These are phyloP conservation scores for Astragalus membranaceus DNA, from an alignment of 306 rosid species.

Conservation along the genomic window DNA sequence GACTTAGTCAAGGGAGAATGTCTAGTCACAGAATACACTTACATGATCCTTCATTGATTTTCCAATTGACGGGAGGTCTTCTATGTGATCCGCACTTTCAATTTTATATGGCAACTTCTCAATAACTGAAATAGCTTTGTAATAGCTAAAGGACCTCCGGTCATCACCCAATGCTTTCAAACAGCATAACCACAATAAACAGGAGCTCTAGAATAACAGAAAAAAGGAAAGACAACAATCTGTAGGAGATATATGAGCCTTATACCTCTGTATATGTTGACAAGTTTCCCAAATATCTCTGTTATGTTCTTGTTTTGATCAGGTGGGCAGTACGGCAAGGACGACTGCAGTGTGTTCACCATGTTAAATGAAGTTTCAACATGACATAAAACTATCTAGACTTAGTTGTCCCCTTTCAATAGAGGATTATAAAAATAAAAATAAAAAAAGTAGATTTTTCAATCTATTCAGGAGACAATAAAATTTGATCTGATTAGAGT, in stretches of 20 bases:
- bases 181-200: conserved; percentile 22
- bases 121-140: conserved; percentile 78
- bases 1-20: not conserved
- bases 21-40: conserved; percentile 20
- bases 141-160: conserved; percentile 87
- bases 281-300: conserved; percentile 78
- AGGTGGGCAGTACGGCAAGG: conserved; percentile 67
- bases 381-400: conserved; percentile 6
- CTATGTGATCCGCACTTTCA: conserved; percentile 66
- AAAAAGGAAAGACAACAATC: not conserved
- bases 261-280: conserved; percentile 80
- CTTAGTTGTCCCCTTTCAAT: too few relatives aligned
- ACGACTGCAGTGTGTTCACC: conserved; percentile 33
- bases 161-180: conserved; percentile 86
- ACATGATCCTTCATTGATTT: conserved; percentile 93
- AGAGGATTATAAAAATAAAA: too few relatives aligned
- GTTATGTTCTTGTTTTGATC: conserved; percentile 73
- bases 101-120: conserved; percentile 80
- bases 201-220: conserved; percentile 13
- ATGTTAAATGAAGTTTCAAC: conserved; percentile 15
- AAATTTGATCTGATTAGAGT: too few relatives aligned
- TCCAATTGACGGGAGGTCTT: conserved; percentile 74
- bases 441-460: too few relatives aligned
- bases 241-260: conserved; percentile 2
- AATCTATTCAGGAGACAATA: too few relatives aligned